Conservation (phyloP, 2,329 filamentous ascomycete species). For the Fonsecaea pedrosoi region DNA sequence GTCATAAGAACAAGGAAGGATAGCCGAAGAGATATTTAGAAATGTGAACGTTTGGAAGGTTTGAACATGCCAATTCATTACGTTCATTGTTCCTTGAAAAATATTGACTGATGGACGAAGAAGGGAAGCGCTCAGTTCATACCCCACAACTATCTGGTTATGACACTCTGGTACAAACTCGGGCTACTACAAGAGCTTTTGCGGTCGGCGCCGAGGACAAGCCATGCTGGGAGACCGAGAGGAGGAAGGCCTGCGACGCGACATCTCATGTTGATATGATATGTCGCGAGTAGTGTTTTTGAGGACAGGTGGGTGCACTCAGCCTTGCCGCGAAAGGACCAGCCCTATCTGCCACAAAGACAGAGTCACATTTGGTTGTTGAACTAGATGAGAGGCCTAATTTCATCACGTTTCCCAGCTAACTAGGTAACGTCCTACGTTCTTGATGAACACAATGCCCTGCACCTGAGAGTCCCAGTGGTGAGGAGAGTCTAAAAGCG, state of each 20-base stretch:
- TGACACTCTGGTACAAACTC: background rate
- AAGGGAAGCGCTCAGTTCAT: background rate
- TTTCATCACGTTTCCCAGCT: background rate
- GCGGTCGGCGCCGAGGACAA: background rate
- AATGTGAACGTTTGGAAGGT: background rate
- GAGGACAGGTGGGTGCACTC: background rate
- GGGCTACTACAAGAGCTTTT: background rate
- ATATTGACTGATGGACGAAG: background rate
- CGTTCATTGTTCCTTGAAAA: background rate
- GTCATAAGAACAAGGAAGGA: background rate
- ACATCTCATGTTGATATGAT: background rate
- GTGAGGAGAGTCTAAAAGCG: background rate
- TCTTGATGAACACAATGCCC: background rate
- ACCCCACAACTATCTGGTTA: background rate
- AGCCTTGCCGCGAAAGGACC: background rate
- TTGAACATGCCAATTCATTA: background rate
- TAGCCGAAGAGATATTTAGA: conserved; percentile 1
- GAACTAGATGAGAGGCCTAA: background rate
- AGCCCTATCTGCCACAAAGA: background rate
- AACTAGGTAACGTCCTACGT: background rate
- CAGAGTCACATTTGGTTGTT: background rate
- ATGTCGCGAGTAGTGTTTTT: background rate
- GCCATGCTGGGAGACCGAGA: background rate
- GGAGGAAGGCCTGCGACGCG: background rate
- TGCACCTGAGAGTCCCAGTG: background rate